Evolutionary conservation across 1,284 basidiomycete species (phyloP).

Genomic region (Sparassis latifolia): DNA sequence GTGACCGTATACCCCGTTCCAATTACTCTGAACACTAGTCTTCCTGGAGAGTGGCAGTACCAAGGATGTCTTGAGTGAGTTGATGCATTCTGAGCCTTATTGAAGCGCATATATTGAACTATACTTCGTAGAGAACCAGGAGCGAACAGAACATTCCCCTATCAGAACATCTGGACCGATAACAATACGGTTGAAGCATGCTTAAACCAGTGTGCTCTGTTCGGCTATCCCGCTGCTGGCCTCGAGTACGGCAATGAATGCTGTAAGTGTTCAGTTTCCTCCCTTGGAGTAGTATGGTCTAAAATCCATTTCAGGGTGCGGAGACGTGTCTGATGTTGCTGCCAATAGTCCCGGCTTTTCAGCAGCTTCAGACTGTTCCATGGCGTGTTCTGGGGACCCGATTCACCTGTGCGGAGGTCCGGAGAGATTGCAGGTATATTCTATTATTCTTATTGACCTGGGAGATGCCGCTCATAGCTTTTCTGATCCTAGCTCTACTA

Average conservation of each 20-base stretch:
- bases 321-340: conserved; percentile 51
- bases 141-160: conserved; percentile 43
- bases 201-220: conserved; percentile 55
- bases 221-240: conserved; percentile 60
- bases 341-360: conserved; percentile 35
- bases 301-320: conserved; percentile 44
- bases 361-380: conserved; percentile 44
- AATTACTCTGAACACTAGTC: conserved; percentile 40
- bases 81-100: not conserved
- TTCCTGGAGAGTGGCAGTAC: conserved; percentile 60
- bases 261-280: conserved; percentile 40
- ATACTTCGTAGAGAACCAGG: conserved; percentile 26
- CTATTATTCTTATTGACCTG: not conserved
- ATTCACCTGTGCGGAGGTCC: conserved; percentile 57
- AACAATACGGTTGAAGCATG: conserved; percentile 61
- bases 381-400: conserved; percentile 62
- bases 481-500: conserved; percentile 37
- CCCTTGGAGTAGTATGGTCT: not conserved
- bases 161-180: conserved; percentile 48
- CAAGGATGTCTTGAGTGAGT: conserved; percentile 59
- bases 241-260: conserved; percentile 58
- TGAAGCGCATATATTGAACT: not conserved
- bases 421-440: conserved; percentile 24
- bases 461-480: not conserved
- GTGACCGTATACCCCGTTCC: conserved; percentile 57